Conservation (phyloP, 2,329 filamentous ascomycete genomes). For the Calonectria hongkongensis region DNA sequence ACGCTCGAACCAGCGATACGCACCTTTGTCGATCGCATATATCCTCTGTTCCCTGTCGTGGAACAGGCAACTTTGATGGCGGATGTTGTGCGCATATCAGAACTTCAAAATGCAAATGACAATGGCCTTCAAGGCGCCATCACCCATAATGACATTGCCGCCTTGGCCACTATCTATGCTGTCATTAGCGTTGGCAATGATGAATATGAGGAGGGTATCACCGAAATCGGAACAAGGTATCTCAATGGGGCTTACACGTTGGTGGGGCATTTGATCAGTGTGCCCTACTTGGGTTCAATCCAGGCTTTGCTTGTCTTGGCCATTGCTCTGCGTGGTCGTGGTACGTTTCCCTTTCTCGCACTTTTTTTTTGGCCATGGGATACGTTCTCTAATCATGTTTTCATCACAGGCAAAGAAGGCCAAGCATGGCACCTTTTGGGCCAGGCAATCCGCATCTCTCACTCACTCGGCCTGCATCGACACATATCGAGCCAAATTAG, state of each 20-base stretch:
- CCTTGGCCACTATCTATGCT: constrained; percentile 42
- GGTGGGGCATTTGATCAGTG: constrained; percentile 44
- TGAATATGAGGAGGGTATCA: constrained; percentile 40
- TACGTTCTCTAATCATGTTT: constrained; percentile 3
- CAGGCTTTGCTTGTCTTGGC: constrained; percentile 46
- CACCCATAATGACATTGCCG: constrained; percentile 39
- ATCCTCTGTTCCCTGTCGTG: constrained; percentile 46
- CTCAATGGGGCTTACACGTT: constrained; percentile 46
- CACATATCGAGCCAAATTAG: constrained; percentile 34
- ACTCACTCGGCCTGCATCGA: constrained; percentile 46
- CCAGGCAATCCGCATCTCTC: constrained; percentile 43
- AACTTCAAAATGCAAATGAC: constrained; percentile 41
- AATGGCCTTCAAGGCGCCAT: constrained; percentile 42
- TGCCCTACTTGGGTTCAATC: constrained; percentile 47
- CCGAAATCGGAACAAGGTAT: constrained; percentile 39
- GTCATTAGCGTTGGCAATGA: constrained; percentile 47
- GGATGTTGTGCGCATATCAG: constrained; percentile 43
- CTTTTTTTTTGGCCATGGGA: neutral
- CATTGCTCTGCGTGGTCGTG: constrained; percentile 45
- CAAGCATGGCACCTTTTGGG: constrained; percentile 49
- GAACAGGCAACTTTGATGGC: constrained; percentile 45
- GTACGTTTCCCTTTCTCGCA: constrained; percentile 12
- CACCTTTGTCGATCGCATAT: constrained; percentile 48
- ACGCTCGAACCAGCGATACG: constrained; percentile 48
- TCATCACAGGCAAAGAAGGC: constrained; percentile 44